Base-by-base conservation (phyloP, 2,329 filamentous ascomycete species). In the Exophiala calicioides region DNA sequence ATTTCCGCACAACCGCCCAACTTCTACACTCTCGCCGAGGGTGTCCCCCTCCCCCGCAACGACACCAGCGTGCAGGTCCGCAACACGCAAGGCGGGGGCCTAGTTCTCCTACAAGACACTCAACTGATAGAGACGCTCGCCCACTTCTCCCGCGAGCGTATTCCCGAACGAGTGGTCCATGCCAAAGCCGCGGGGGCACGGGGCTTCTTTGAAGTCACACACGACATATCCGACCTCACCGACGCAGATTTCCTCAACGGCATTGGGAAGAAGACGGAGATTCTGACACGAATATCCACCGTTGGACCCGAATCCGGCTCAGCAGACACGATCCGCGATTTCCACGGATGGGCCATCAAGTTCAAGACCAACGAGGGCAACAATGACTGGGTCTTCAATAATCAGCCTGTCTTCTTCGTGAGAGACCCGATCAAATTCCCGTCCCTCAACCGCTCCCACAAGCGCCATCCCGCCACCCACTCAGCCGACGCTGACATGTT, bases 371-470 rank as follows among this genome's bases (percentile, higher is more conserved):
- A 74, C 36, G 71, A 79, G 24, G 24, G 24, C 12, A 27, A 27
- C 24, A 27, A 27, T 27, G 24, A 27, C 57, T 72, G 70, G 57
- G 74, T 76, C 12, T 71, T 72, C 47, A 71, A 72, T 57, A 65
- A 69, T 16, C 50, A 50, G 21, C 85, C 85, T 0, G 79, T 87
- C 2, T 89, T 88, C 73, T 88, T 89, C 67, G 61, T 88, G n/a
- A 66, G 73, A 19, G 85, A 88, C 53, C 82, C 85, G 0, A 76
- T 81, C 54, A 88, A 88, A 65, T 88, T 86, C 62, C 84, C 85
- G 18, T 71, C 83, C 60, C 84, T 87, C 60, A 87, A 87, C 42
- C 84, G 87, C 62, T 86, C 84, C 0, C 85, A 88, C 63, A 88
- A 88, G 73, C 75, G 84, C n/a, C 73, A 88, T 59, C 85, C 84